Evolutionary conservation across 768 basidiomycete species (phyloP), one percentile per base, ranked within the genome.

Genomic region (Stropharia rugosoannulata): DNA sequence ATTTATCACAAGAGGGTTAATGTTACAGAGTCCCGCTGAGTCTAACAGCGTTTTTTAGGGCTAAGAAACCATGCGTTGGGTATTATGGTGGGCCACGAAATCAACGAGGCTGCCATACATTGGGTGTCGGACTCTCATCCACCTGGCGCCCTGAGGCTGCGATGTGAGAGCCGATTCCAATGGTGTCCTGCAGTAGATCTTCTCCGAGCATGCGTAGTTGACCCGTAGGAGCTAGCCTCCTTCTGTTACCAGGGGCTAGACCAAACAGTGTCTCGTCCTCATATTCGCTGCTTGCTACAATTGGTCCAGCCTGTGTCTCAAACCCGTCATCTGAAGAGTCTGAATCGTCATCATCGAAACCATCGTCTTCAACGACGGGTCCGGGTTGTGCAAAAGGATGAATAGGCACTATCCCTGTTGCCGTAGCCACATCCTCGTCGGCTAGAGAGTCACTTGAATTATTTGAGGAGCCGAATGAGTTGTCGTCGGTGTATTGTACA

Each of bases 261-360:
- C 89, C 89, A 69, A 91, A 90, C 51, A 90, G 70, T 11, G 89
- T 89, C 68, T 90, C 86, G 62, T 85, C 84, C 22, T 77, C 73
- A 22, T 59, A 64, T 39, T 66, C 69, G n/a, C 66, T 72, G 37
- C 73, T 72, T 47, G 62, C 70, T 35, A 36, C 13, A 47, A 59
- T 66, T 55, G 32, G 15, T 64, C 69, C 45, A 16, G 36, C 45
- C 25, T 39, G 46, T 43, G 72, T 73, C 48, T 66, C 72, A 54
- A 69, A 70, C 56, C 75, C 78, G 57, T 81, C 79, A 54, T 32
- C 29, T 32, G 77, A 82, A 38, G 81, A 79, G 62, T 81, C 78
- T 55, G 45, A 46, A 9, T 81, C 81, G 61, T 77, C 70, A 40
- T 78, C 77, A 55, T 79, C 79, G 49, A 80, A 80, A 47, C 68